phyloP scores from a whole-genome alignment of 164 flowering plant species.

The Vitis cinerea region DNA sequence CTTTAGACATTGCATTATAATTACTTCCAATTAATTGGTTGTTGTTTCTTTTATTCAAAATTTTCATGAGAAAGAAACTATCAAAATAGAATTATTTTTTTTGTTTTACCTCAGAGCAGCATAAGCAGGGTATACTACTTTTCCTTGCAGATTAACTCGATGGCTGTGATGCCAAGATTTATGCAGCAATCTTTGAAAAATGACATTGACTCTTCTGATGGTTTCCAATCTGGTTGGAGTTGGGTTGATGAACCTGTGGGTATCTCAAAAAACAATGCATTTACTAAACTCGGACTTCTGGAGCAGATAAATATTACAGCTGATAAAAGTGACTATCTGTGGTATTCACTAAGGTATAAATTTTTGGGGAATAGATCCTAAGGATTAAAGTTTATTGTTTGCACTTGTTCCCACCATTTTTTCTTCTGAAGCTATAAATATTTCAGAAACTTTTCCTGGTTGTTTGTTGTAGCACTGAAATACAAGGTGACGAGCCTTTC shows the following conservation, averaged over 20 bases:
- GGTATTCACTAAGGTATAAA: constrained; percentile 91
- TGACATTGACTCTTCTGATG: constrained; percentile 35
- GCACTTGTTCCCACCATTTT: not conserved
- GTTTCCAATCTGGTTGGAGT: constrained; percentile 66
- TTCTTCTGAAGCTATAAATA: not conserved
- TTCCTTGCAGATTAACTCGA: constrained; percentile 67
- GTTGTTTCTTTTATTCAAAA: too few relatives aligned
- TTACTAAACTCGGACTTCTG: constrained; percentile 53
- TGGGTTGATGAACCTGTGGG: constrained; percentile 86
- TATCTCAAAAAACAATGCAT: constrained; percentile 60
- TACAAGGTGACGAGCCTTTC: constrained; percentile 51
- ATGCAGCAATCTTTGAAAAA: constrained; percentile 31
- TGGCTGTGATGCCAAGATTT: constrained; percentile 40
- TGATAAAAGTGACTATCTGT: constrained; percentile 92
- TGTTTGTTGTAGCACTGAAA: constrained; percentile 48
- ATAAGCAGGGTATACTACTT: not conserved
- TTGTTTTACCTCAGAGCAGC: not conserved
- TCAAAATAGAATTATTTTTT: too few relatives aligned
- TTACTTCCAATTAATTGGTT: too few relatives aligned
- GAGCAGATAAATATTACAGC: constrained; percentile 97
- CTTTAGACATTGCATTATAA: not conserved
- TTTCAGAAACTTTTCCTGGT: not conserved
- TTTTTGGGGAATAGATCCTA: too few relatives aligned
- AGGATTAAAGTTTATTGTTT: too few relatives aligned
- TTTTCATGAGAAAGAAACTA: too few relatives aligned